phyloP scores from a whole-genome alignment of 75 land plant genomes.

The Picea glauca region DNA sequence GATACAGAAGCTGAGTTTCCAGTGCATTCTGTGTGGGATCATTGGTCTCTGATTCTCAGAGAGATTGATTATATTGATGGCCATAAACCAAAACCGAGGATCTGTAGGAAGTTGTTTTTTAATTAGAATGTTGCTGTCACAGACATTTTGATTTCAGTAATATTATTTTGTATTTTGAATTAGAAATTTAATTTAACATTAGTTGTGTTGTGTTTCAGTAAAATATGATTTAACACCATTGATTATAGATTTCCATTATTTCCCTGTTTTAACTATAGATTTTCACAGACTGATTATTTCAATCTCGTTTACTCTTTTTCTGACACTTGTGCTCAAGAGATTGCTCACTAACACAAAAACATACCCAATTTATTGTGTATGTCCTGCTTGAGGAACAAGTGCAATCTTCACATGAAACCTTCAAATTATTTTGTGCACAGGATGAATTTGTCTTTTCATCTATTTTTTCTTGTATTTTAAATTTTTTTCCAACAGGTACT shows the following conservation, averaged over 20 bases:
- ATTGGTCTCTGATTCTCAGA: no score
- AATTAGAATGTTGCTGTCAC: background rate
- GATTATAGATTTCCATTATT: background rate
- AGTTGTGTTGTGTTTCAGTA: no score
- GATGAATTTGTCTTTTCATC: background rate
- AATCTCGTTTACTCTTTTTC: background rate
- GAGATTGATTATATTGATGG: no score
- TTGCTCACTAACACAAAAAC: background rate
- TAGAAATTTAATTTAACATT: background rate
- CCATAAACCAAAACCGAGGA: background rate
- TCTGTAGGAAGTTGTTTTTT: background rate
- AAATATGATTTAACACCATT: background rate
- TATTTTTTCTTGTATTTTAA: background rate
- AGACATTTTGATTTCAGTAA: no score
- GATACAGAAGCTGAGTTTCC: no score
- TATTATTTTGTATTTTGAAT: background rate
- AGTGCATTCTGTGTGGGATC: no score
- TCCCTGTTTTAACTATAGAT: background rate
- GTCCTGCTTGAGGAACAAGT: background rate
- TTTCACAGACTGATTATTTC: background rate
- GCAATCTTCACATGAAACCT: background rate
- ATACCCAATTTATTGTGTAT: background rate
- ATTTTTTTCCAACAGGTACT: background rate
- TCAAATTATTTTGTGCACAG: background rate
- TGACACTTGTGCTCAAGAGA: background rate